Percentiles rank a stretch among this genome's conserved stretches.
Evolutionary conservation across 108 stramenopile species (phyloP).

Genomic region (Nitzschia sp.): DNA sequence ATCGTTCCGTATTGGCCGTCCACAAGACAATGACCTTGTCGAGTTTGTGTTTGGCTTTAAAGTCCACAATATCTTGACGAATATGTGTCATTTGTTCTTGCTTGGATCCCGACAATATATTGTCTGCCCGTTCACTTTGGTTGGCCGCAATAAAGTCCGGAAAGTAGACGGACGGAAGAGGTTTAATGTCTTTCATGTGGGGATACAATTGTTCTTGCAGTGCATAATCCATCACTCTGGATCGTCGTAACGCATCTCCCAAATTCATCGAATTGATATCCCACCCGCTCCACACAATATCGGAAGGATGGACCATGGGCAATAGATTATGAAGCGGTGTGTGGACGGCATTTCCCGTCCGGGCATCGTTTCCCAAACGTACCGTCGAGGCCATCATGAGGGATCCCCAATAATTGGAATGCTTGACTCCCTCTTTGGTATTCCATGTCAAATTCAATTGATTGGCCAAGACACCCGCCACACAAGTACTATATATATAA

Average conservation of each 20-base stretch:
- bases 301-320: conserved; percentile 93
- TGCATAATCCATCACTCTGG: conserved; percentile 88
- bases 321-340: conserved; percentile 91
- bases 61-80: conserved; percentile 91
- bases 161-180: conserved; percentile 92
- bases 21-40: conserved; percentile 96
- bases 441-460: conserved; percentile 88
- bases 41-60: conserved; percentile 81
- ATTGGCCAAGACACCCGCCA: conserved; percentile 95
- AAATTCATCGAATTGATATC: conserved; percentile 92
- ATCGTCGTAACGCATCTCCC: conserved; percentile 91
- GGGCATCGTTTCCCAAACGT: conserved; percentile 82
- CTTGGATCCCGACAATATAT: conserved; percentile 90
- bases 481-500: conserved; percentile 60
- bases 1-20: conserved; percentile 99
- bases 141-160: conserved; percentile 98
- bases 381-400: conserved; percentile 93
- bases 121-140: conserved; percentile 95
- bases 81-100: conserved; percentile 93
- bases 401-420: conserved; percentile 95
- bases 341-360: conserved; percentile 81
- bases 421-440: conserved; percentile 88
- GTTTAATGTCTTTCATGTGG: conserved; percentile 88
- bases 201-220: conserved; percentile 93
- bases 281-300: conserved; percentile 98